Evolutionary conservation across 2,329 filamentous ascomycete genomes (phyloP).

Genomic region (Cryphonectria parasitica): DNA sequence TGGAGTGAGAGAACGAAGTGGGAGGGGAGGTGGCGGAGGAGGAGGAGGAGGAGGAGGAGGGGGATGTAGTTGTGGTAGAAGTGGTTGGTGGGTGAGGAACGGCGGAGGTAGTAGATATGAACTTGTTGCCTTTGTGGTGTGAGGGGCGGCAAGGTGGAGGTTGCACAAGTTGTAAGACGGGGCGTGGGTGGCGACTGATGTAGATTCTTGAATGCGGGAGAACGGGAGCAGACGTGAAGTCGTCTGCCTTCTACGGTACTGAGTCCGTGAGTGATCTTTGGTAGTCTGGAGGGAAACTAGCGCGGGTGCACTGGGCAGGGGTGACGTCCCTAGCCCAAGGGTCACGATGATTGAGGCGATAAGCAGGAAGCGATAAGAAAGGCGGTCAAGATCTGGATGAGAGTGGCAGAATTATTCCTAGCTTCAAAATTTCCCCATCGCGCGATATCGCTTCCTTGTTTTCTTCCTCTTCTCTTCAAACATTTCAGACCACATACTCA

Average conservation of each 20-base stretch:
- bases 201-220: neutral
- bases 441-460: neutral
- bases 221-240: neutral
- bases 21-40: neutral
- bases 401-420: conserved; percentile 9
- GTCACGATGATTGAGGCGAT: neutral
- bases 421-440: conserved; percentile 19
- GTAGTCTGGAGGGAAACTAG: neutral
- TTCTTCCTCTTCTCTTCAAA: conserved; percentile 30
- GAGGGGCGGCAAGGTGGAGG: neutral
- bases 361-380: conserved; percentile 18
- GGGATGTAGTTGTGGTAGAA: too few species aligned
- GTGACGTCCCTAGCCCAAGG: neutral
- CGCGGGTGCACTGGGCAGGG: neutral
- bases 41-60: neutral
- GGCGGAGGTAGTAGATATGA: neutral
- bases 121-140: neutral
- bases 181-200: neutral
- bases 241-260: neutral
- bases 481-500: conserved; percentile 39
- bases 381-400: conserved; percentile 11
- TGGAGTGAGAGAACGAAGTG: neutral
- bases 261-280: neutral
- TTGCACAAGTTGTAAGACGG: neutral
- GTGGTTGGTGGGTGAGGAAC: neutral